A percentile compares a stretch with the other conserved stretches of the same genome.
Evolutionary conservation across 1,284 basidiomycete genomes (phyloP).

Genomic region (Heterobasidion irregulare): DNA sequence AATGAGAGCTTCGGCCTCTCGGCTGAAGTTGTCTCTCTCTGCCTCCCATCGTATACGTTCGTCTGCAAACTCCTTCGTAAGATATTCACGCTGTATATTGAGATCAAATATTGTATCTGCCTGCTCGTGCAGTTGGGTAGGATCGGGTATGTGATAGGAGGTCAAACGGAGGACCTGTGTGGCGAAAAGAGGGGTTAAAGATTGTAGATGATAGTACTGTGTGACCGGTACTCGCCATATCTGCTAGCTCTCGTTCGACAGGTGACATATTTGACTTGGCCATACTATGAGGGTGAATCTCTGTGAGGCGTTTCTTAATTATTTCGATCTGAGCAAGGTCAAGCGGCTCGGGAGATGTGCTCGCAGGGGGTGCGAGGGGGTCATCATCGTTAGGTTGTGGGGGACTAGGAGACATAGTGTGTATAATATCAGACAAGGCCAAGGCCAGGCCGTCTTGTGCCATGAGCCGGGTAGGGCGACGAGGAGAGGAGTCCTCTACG

Average conservation of each 20-base stretch:
- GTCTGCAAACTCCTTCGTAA: slow-evolving; percentile 41
- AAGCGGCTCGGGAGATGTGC: slow-evolving; percentile 22
- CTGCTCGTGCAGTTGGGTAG: slow-evolving; percentile 47
- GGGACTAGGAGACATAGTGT: slow-evolving; percentile 31
- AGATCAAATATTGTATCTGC: slow-evolving; percentile 52
- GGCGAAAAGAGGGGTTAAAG: slow-evolving; percentile 4
- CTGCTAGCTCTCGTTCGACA: slow-evolving; percentile 43
- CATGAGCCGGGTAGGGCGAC: slow-evolving; percentile 13
- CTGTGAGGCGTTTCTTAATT: slow-evolving; percentile 20
- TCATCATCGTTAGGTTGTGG: slow-evolving; percentile 9
- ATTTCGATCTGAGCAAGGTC: slow-evolving; percentile 22
- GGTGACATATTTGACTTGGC: slow-evolving; percentile 13
- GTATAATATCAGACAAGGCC: slow-evolving; percentile 32
- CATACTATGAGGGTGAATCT: slow-evolving; percentile 14
- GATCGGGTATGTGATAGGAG: slow-evolving; percentile 25
- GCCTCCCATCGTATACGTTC: slow-evolving; percentile 50
- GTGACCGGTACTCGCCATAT: slow-evolving; percentile 39
- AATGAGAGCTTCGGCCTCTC: slow-evolving; percentile 56
- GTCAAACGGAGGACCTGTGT: slow-evolving; percentile 45
- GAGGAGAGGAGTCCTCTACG: neutral
- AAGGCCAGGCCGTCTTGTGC: slow-evolving; percentile 25
- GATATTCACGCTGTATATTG: slow-evolving; percentile 46
- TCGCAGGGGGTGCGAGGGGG: slow-evolving; percentile 1
- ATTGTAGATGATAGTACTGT: slow-evolving; percentile 2
- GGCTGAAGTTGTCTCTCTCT: slow-evolving; percentile 51